Percentiles rank a stretch among this genome's conserved stretches.
Conservation (phyloP, 768 basidiomycete species). For the Leccinum truebloodii region DNA sequence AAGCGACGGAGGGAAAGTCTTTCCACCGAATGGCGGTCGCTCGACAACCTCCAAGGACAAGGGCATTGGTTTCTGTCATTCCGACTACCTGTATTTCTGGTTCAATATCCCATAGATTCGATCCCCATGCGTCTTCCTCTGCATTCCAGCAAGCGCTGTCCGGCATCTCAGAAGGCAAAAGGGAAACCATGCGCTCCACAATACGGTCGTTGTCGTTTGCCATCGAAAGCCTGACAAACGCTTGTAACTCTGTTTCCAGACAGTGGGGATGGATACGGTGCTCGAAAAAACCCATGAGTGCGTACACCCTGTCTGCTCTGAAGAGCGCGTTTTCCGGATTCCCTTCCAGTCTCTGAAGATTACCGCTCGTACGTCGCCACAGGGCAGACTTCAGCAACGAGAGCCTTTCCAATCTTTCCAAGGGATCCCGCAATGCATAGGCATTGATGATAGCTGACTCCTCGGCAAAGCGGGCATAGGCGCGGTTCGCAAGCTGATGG, state of each 20-base stretch:
- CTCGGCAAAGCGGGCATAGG: constrained; percentile 14
- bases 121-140: too few relatives aligned
- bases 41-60: constrained; percentile 29
- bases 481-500: too few relatives aligned
- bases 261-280: constrained; percentile 24
- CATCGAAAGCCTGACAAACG: constrained; percentile 25
- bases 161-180: too few relatives aligned
- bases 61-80: constrained; percentile 12
- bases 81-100: constrained; percentile 20
- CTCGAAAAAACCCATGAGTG: constrained; percentile 29
- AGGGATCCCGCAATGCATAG: constrained; percentile 20
- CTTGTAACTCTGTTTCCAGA: constrained; percentile 23
- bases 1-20: constrained; percentile 22
- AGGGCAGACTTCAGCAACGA: constrained; percentile 24
- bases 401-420: constrained; percentile 28
- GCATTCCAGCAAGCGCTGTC: too few relatives aligned
- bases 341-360: not conserved
- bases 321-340: not conserved
- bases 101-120: constrained; percentile 24
- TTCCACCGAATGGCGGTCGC: constrained; percentile 26
- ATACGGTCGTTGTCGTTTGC: constrained; percentile 11
- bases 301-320: constrained; percentile 26
- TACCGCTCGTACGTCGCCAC: constrained; percentile 22
- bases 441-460: constrained; percentile 27
- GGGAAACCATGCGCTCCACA: too few relatives aligned